Percentiles rank a stretch among this genome's conserved stretches.
These are phyloP conservation scores for Globisporangium parvum DNA, from an alignment of 352 stramenopile genomes.

Conservation along the genomic window DNA sequence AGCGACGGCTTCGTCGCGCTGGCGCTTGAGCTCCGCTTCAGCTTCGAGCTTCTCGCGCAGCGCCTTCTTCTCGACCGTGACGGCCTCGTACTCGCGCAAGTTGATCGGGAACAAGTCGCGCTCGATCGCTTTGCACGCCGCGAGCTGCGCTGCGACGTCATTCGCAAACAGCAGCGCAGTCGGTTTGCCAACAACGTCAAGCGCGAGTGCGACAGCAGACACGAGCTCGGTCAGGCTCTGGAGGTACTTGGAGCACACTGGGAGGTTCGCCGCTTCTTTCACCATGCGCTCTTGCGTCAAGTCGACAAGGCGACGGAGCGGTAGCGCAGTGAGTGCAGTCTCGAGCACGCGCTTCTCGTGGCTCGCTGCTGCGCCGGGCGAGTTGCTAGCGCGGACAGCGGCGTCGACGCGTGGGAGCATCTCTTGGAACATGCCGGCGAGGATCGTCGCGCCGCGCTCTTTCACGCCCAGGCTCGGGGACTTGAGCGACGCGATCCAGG, in stretches of 20 bases:
- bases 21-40: constrained; percentile 43
- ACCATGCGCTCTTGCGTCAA: constrained; percentile 70
- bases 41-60: constrained; percentile 29
- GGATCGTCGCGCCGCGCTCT: constrained; percentile 72
- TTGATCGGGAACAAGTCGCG: constrained; percentile 61
- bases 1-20: constrained; percentile 30
- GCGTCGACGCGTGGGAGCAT: constrained; percentile 47
- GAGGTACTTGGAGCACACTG: constrained; percentile 79
- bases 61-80: constrained; percentile 32
- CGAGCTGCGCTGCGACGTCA: constrained; percentile 30
- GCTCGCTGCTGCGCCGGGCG: constrained; percentile 7
- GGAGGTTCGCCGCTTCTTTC: constrained; percentile 68
- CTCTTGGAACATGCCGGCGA: constrained; percentile 71
- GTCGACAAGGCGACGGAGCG: constrained; percentile 61
- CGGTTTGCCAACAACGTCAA: constrained; percentile 40
- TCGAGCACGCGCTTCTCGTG: constrained; percentile 25
- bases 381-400: constrained; percentile 3
- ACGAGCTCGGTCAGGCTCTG: constrained; percentile 83
- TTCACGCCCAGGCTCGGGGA: constrained; percentile 85
- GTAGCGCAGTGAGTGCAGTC: constrained; percentile 44
- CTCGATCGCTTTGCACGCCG: constrained; percentile 58
- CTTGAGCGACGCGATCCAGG: constrained; percentile 80
- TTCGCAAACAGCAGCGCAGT: constrained; percentile 46
- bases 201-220: constrained; percentile 56
- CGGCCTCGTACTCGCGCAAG: constrained; percentile 63